Evolutionary conservation across 805 yeast genomes (phyloP).

Genomic region (Yarrowia sp.): DNA sequence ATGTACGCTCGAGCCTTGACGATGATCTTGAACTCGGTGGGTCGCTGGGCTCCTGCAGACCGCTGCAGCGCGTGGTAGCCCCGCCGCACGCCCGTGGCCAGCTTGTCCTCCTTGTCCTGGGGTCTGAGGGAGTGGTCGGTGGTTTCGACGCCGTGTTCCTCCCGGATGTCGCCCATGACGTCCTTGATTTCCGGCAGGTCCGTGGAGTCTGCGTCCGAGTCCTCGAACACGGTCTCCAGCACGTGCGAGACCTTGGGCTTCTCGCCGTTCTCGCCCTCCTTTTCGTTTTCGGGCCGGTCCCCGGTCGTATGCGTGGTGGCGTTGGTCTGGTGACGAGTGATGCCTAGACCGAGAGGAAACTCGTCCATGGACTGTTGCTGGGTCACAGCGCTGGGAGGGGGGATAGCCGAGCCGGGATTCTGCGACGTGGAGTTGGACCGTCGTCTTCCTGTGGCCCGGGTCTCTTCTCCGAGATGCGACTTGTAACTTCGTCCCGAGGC

Average conservation of each 20-base stretch:
- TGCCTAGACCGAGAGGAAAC: conserved; percentile 27
- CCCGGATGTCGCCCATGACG: conserved; percentile 36
- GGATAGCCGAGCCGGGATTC: neutral
- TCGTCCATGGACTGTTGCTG: conserved; percentile 15
- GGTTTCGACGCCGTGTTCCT: conserved; percentile 35
- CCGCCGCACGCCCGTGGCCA: conserved; percentile 36
- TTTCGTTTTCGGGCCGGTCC: neutral
- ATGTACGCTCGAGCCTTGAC: conserved; percentile 42
- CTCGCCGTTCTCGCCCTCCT: conserved; percentile 13
- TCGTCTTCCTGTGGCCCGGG: conserved; percentile 19
- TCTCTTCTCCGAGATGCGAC: conserved; percentile 3
- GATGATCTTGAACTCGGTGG: conserved; percentile 41
- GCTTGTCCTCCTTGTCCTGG: conserved; percentile 26
- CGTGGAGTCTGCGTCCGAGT: conserved; percentile 40
- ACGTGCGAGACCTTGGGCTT: conserved; percentile 32
- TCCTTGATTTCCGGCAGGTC: conserved; percentile 39
- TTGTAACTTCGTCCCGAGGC: conserved; percentile 8
- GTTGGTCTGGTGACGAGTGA: conserved; percentile 20
- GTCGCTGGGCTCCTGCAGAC: conserved; percentile 5
- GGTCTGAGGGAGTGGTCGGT: conserved; percentile 22
- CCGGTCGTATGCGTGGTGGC: conserved; percentile 8
- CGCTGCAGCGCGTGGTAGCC: conserved; percentile 40
- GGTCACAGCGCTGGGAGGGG: neutral
- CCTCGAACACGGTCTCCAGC: conserved; percentile 40
- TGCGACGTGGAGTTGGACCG: conserved; percentile 29